Evolutionary conservation across 306 rosid genomes (phyloP).

Genomic region (Cicer pinnatifidum): DNA sequence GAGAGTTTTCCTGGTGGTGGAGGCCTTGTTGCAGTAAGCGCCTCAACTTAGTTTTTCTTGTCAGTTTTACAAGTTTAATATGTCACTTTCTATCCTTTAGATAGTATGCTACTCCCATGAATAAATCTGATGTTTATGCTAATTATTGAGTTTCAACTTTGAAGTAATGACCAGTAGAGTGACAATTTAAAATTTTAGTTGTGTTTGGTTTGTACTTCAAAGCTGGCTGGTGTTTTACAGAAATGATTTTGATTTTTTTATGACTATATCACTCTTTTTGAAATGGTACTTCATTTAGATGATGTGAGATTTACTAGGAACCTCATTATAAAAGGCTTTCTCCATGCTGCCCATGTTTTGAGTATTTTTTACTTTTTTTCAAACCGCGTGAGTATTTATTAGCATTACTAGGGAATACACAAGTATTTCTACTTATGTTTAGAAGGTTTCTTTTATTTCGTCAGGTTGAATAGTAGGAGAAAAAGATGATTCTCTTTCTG

Average conservation of each 20-base stretch:
- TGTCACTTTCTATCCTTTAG: slow-evolving; percentile 31
- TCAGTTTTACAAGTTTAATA: slow-evolving; percentile 18
- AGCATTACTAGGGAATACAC: neutral
- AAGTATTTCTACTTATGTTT: neutral
- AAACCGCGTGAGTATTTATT: neutral
- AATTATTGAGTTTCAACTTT: slow-evolving; percentile 16
- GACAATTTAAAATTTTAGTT: slow-evolving; percentile 18
- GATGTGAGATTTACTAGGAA: neutral
- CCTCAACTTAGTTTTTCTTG: slow-evolving; percentile 17
- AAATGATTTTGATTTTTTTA: slow-evolving; percentile 7
- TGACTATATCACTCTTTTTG: slow-evolving; percentile 20
- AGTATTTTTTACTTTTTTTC: neutral
- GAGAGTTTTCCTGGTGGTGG: slow-evolving; percentile 90
- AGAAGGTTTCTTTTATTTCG: neutral
- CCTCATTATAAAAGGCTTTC: slow-evolving; percentile 19
- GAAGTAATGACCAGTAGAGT: neutral
- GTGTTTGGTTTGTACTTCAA: slow-evolving; percentile 27
- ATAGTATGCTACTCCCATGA: slow-evolving; percentile 8
- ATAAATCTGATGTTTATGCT: slow-evolving; percentile 31
- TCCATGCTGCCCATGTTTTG: neutral
- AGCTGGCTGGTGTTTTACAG: slow-evolving; percentile 3
- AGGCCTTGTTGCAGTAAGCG: slow-evolving; percentile 79
- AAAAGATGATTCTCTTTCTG: neutral
- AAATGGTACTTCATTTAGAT: slow-evolving; percentile 19
- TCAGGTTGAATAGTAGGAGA: neutral